A percentile compares a stretch with the other conserved stretches of the same genome.
These are phyloP conservation scores for Clarireedia hainanense DNA, from an alignment of 2,329 filamentous ascomycete species.

Conservation along the genomic window DNA sequence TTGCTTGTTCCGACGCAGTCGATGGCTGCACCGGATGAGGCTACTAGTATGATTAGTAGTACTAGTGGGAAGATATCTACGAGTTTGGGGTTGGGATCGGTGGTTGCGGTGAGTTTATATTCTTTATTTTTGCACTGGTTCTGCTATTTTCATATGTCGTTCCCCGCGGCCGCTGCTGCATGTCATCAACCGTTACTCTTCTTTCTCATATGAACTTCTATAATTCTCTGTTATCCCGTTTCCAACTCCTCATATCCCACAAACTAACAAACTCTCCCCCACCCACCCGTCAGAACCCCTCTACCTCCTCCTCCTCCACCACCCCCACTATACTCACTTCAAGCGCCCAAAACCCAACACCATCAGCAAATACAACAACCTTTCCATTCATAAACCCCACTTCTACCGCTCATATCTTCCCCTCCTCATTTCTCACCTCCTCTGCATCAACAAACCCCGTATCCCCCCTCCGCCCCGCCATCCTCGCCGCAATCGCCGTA, in stretches of 20 bases:
- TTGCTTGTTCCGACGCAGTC: neutral
- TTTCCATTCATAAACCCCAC: neutral
- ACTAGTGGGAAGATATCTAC: too few relatives aligned
- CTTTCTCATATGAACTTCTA: too few relatives aligned
- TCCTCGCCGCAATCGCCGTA: neutral
- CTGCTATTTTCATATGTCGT: too few relatives aligned
- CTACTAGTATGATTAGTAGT: too few relatives aligned
- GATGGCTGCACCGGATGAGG: neutral
- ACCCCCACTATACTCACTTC: neutral
- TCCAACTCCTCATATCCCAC: neutral
- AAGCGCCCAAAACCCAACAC: neutral
- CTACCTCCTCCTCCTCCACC: too few relatives aligned
- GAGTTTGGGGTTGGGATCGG: too few relatives aligned
- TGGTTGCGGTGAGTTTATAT: too few relatives aligned
- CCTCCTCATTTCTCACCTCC: neutral
- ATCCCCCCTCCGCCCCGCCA: neutral
- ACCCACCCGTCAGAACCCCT: neutral
- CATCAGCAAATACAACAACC: neutral
- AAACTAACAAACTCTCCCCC: too few relatives aligned
- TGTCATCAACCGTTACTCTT: too few relatives aligned
- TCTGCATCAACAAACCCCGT: neutral
- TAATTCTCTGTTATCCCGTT: too few relatives aligned
- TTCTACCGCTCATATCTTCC: neutral
- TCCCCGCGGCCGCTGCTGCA: too few relatives aligned
- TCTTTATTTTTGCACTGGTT: too few relatives aligned